phyloP scores from a whole-genome alignment of 2,329 filamentous ascomycete species.

The Plenodomus tracheiphilus region DNA sequence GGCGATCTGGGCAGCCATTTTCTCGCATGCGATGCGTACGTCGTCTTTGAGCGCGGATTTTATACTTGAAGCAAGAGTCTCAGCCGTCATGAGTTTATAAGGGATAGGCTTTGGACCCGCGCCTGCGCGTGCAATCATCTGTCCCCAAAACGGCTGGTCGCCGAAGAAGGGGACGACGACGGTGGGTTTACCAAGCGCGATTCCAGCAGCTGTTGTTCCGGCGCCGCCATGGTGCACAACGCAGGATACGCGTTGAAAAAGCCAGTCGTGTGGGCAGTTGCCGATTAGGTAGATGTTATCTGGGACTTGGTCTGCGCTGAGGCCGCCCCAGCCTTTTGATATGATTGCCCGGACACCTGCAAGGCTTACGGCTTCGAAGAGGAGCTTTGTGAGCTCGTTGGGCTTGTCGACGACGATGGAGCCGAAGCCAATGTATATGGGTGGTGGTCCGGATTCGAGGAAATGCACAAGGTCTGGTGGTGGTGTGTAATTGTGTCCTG shows the following conservation, averaged over 20 bases:
- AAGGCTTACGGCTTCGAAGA: slow-evolving; percentile 53
- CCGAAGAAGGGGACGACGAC: slow-evolving; percentile 62
- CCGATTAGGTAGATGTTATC: slow-evolving; percentile 55
- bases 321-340: slow-evolving; percentile 58
- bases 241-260: slow-evolving; percentile 59
- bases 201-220: slow-evolving; percentile 61
- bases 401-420: slow-evolving; percentile 60
- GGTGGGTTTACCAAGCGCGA: slow-evolving; percentile 57
- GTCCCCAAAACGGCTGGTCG: slow-evolving; percentile 61
- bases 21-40: slow-evolving; percentile 21
- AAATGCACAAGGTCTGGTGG: slow-evolving; percentile 48
- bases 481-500: slow-evolving; percentile 45
- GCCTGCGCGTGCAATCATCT: slow-evolving; percentile 54
- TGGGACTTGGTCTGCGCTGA: slow-evolving; percentile 41
- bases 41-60: slow-evolving; percentile 48
- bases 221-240: slow-evolving; percentile 65
- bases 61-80: slow-evolving; percentile 53
- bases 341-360: slow-evolving; percentile 52
- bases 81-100: slow-evolving; percentile 49
- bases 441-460: slow-evolving; percentile 53
- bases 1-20: slow-evolving; percentile 21
- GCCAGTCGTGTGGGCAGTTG: slow-evolving; percentile 61
- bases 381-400: slow-evolving; percentile 47
- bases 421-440: slow-evolving; percentile 62
- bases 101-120: slow-evolving; percentile 56